phyloP scores from a whole-genome alignment of 2,329 filamentous ascomycete species.

The Hypoxylon sp. region DNA sequence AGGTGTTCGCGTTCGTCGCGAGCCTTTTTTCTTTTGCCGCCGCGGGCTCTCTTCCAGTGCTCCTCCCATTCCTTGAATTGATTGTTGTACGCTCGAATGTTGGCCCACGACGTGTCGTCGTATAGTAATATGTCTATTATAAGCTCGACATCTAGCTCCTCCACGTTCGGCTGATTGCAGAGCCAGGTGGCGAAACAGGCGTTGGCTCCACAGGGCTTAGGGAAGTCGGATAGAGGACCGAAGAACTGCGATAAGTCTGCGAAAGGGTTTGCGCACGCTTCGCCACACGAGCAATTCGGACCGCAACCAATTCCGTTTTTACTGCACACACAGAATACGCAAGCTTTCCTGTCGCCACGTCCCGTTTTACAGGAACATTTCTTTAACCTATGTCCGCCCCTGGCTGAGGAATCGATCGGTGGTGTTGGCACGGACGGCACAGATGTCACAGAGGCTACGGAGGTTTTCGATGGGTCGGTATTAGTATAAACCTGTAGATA shows the following conservation, averaged over 20 bases:
- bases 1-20: slow-evolving; percentile 46
- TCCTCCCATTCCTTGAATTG: slow-evolving; percentile 46
- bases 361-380: slow-evolving; percentile 47
- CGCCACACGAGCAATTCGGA: slow-evolving; percentile 43
- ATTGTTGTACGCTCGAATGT: slow-evolving; percentile 41
- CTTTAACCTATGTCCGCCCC: slow-evolving; percentile 39
- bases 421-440: slow-evolving; percentile 38
- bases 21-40: slow-evolving; percentile 45
- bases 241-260: slow-evolving; percentile 47
- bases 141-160: slow-evolving; percentile 46
- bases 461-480: slow-evolving; percentile 37
- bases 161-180: slow-evolving; percentile 47
- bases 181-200: slow-evolving; percentile 48
- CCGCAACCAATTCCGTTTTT: slow-evolving; percentile 45
- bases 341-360: slow-evolving; percentile 48
- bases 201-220: slow-evolving; percentile 46
- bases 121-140: slow-evolving; percentile 49
- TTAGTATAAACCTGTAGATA: slow-evolving; percentile 40
- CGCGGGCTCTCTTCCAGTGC: slow-evolving; percentile 43
- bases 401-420: slow-evolving; percentile 38
- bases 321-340: slow-evolving; percentile 46
- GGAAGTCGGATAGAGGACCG: slow-evolving; percentile 41
- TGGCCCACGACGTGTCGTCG: slow-evolving; percentile 47
- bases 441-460: slow-evolving; percentile 26
- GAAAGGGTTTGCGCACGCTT: slow-evolving; percentile 47